These are phyloP conservation scores for Rubroboletus satanas DNA, from an alignment of 768 basidiomycete species.

Conservation along the genomic window DNA sequence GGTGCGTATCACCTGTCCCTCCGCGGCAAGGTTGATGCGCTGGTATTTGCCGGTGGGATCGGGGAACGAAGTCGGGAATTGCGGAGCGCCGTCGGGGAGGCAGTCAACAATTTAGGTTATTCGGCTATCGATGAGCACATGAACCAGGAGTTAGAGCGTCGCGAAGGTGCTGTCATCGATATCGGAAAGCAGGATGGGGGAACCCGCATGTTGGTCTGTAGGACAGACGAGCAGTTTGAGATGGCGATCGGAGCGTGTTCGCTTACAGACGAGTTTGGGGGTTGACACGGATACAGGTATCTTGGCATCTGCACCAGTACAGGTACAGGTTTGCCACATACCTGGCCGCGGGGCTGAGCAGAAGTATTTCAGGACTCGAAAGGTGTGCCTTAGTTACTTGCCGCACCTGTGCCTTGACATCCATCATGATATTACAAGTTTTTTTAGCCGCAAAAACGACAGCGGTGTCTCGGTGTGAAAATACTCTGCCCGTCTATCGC, in stretches of 20 bases:
- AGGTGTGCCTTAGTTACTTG: neutral
- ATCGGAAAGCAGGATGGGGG: slow-evolving; percentile 34
- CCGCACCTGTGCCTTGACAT: neutral
- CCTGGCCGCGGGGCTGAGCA: neutral
- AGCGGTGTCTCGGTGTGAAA: too few species aligned
- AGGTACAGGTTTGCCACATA: too few species aligned
- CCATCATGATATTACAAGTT: too few species aligned
- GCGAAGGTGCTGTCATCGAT: slow-evolving; percentile 44
- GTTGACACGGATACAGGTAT: neutral
- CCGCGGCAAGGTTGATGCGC: slow-evolving; percentile 61
- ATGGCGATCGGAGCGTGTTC: slow-evolving; percentile 45
- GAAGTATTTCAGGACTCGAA: neutral
- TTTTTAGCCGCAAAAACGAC: too few species aligned
- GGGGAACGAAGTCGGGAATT: slow-evolving; percentile 71
- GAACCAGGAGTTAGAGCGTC: slow-evolving; percentile 39
- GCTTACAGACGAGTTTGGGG: slow-evolving; percentile 15
- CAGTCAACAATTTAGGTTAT: slow-evolving; percentile 61
- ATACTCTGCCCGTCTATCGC: too few species aligned
- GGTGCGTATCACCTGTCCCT: slow-evolving; percentile 77
- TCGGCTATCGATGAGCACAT: slow-evolving; percentile 43
- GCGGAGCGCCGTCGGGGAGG: slow-evolving; percentile 51
- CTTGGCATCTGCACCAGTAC: neutral
- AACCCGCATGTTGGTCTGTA: slow-evolving; percentile 52
- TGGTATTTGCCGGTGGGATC: slow-evolving; percentile 87
- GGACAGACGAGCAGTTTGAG: slow-evolving; percentile 62